phyloP scores from a whole-genome alignment of 176 grass and related monocot genomes.

The Alopecurus myosuroides region DNA sequence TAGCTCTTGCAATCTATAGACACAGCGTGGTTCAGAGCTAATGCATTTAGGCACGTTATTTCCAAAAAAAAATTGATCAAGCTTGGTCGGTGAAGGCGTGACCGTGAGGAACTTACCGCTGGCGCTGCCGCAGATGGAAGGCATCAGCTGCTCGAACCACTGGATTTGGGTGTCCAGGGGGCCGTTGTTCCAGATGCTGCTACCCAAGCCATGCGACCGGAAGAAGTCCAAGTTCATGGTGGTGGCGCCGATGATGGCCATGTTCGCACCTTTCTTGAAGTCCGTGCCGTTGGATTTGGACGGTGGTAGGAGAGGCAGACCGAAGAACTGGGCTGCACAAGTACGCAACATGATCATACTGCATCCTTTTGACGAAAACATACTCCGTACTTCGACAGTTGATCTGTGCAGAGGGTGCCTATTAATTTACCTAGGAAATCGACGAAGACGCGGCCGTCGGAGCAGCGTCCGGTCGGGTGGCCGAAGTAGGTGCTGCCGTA shows the following conservation, averaged over 20 bases:
- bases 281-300: slow-evolving; percentile 44
- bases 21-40: background rate
- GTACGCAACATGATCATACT: background rate
- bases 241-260: slow-evolving; percentile 88
- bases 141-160: slow-evolving; percentile 70
- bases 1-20: slow-evolving; percentile 52
- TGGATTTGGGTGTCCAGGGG: slow-evolving; percentile 62
- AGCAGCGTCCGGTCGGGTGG: slow-evolving; percentile 59
- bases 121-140: slow-evolving; percentile 63
- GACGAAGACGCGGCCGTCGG: slow-evolving; percentile 61
- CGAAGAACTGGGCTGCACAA: slow-evolving; percentile 53
- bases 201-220: slow-evolving; percentile 42
- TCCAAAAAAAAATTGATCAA: background rate
- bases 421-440: slow-evolving; percentile 66
- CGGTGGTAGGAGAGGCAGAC: slow-evolving; percentile 64
- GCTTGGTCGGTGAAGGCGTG: background rate
- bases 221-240: slow-evolving; percentile 63
- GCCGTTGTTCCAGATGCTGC: slow-evolving; percentile 62
- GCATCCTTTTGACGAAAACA: background rate
- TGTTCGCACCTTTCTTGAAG: slow-evolving; percentile 70
- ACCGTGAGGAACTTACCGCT: background rate
- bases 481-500: slow-evolving; percentile 75
- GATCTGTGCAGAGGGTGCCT: background rate
- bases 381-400: background rate
- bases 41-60: background rate